phyloP scores from a whole-genome alignment of 345 rosid genomes.

The Populus simonii region DNA sequence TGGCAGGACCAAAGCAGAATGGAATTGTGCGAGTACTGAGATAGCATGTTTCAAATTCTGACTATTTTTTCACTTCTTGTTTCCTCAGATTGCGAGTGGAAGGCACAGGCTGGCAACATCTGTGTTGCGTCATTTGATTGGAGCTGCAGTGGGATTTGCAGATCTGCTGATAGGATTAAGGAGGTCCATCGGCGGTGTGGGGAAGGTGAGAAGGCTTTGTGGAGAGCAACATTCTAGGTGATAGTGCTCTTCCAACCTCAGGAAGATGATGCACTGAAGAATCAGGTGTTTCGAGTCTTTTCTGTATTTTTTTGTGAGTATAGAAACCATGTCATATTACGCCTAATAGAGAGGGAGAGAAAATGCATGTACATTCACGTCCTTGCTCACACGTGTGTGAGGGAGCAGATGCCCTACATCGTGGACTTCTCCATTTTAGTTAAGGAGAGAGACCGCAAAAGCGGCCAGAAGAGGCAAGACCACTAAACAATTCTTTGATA shows the following conservation, averaged over 20 bases:
- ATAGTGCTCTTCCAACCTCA: conserved; percentile 35
- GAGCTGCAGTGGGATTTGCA: conserved; percentile 97
- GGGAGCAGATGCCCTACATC: conserved; percentile 18
- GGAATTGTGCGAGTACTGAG: too few species aligned
- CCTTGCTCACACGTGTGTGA: neutral
- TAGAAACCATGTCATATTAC: conserved; percentile 18
- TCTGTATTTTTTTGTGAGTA: conserved; percentile 20
- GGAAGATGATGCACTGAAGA: conserved; percentile 25
- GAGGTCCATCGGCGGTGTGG: conserved; percentile 93
- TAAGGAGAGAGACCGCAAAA: conserved; percentile 21
- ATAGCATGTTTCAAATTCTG: neutral
- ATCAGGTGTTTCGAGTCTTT: conserved; percentile 19
- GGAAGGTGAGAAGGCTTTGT: conserved; percentile 84
- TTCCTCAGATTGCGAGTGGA: conserved; percentile 87
- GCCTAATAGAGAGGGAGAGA: conserved; percentile 1
- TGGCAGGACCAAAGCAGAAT: too few species aligned
- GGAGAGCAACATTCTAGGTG: conserved; percentile 69
- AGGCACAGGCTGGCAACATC: conserved; percentile 94
- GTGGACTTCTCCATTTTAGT: conserved; percentile 34
- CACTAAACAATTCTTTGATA: conserved; percentile 38
- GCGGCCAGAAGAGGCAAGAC: conserved; percentile 5
- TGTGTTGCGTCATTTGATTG: conserved; percentile 96
- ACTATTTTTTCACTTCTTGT: neutral
- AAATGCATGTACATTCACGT: conserved; percentile 1
- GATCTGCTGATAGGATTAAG: conserved; percentile 77